Percentiles rank a stretch among this genome's conserved stretches.
phyloP scores from a whole-genome alignment of 768 basidiomycete species.

The Omphalotus guepiniiformis region DNA sequence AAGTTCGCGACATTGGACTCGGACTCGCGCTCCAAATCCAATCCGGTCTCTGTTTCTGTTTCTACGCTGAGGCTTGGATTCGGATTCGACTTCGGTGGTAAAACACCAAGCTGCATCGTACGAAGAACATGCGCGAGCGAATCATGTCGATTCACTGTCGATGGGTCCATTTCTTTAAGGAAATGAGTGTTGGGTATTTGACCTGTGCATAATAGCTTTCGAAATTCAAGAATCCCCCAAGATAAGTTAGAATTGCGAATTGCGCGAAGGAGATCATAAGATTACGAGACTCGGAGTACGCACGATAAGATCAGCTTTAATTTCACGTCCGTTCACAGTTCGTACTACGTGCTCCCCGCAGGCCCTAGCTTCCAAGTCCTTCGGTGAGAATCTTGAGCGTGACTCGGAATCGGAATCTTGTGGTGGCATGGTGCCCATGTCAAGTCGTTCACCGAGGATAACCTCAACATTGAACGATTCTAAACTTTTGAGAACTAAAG shows the following conservation, averaged over 20 bases:
- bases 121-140: constrained; percentile 41
- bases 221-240: neutral
- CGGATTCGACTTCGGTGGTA: constrained; percentile 1
- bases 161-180: constrained; percentile 37
- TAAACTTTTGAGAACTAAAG: constrained; percentile 32
- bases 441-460: constrained; percentile 52
- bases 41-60: neutral
- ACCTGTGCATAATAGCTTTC: constrained; percentile 56
- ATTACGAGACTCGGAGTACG: constrained; percentile 13
- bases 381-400: too few relatives aligned
- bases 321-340: constrained; percentile 45
- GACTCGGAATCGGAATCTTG: constrained; percentile 12
- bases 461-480: constrained; percentile 41
- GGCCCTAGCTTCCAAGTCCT: constrained; percentile 19
- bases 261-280: too few relatives aligned
- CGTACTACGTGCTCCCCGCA: constrained; percentile 35
- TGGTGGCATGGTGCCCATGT: constrained; percentile 26
- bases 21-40: neutral
- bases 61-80: neutral
- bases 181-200: constrained; percentile 54
- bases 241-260: neutral
- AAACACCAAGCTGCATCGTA: constrained; percentile 46
- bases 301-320: constrained; percentile 52
- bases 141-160: constrained; percentile 33
- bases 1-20: constrained; percentile 4